These are phyloP conservation scores for Clonostachys rhizophaga DNA, from an alignment of 2,329 filamentous ascomycete species.

Conservation along the genomic window DNA sequence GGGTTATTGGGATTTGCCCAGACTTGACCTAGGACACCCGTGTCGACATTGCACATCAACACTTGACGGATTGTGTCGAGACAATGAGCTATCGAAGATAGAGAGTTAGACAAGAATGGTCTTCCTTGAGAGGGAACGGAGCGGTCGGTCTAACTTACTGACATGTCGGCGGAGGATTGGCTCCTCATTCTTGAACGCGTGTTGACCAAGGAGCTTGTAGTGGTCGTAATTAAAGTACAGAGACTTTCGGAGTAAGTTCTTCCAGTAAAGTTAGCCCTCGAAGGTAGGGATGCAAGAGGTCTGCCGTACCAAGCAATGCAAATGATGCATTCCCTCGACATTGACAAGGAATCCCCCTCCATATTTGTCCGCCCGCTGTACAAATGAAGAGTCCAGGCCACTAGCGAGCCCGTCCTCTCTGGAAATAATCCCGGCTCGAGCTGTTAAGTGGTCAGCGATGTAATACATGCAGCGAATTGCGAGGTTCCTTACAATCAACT, in stretches of 20 bases:
- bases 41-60: constrained; percentile 58
- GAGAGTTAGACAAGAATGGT: no score
- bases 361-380: constrained; percentile 47
- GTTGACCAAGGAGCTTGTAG: constrained; percentile 42
- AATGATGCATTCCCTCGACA: constrained; percentile 49
- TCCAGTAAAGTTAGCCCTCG: neutral
- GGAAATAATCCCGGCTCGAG: constrained; percentile 42
- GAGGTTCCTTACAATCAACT: constrained; percentile 33
- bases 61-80: constrained; percentile 58
- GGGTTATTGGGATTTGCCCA: constrained; percentile 45
- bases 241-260: constrained; percentile 54
- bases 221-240: constrained; percentile 56
- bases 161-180: constrained; percentile 50
- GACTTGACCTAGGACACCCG: constrained; percentile 55
- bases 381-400: constrained; percentile 48
- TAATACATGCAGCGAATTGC: no score
- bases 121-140: no score
- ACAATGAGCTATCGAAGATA: constrained; percentile 42
- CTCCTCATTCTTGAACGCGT: constrained; percentile 52
- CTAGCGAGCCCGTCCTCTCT: constrained; percentile 40
- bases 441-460: constrained; percentile 13
- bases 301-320: constrained; percentile 48
- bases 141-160: constrained; percentile 31
- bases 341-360: constrained; percentile 57
- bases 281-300: neutral